These are phyloP conservation scores for Desmodesmus armatus DNA, from an alignment of 139 green algal species.

Conservation along the genomic window DNA sequence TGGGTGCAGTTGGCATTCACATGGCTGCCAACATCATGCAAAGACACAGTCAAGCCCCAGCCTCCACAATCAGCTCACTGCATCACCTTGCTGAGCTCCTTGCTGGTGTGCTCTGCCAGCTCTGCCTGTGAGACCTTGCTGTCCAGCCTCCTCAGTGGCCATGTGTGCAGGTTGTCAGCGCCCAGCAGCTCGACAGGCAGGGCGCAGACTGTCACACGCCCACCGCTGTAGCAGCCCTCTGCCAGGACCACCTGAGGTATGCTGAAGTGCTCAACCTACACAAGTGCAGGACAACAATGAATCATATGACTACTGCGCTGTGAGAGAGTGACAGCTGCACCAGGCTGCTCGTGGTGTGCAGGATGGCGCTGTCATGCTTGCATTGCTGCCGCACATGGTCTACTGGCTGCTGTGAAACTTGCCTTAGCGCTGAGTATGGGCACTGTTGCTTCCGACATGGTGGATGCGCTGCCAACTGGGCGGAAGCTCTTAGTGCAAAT, in stretches of 20 bases:
- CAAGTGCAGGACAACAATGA: no score
- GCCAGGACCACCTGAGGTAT: slow-evolving; percentile 60
- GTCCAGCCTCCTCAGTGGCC: slow-evolving; percentile 70
- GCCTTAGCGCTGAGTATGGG: no score
- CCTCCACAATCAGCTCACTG: no score
- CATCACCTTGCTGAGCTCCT: slow-evolving; percentile 74
- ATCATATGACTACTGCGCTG: no score
- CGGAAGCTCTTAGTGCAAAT: no score
- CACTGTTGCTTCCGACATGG: no score
- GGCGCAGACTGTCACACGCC: slow-evolving; percentile 62
- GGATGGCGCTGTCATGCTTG: no score
- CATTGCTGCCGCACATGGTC: no score
- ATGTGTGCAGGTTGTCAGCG: slow-evolving; percentile 38
- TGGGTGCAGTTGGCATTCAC: no score
- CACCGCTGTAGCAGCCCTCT: slow-evolving; percentile 65
- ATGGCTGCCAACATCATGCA: slow-evolving; percentile 6
- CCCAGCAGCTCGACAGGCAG: slow-evolving; percentile 74
- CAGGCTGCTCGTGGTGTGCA: neutral
- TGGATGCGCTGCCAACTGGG: no score
- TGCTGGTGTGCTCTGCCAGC: slow-evolving; percentile 51
- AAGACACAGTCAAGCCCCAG: neutral
- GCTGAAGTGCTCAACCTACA: slow-evolving; percentile 60
- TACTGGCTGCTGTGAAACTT: no score
- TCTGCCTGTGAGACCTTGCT: slow-evolving; percentile 54
- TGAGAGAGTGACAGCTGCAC: neutral